Evolutionary conservation across 2,329 filamentous ascomycete species (phyloP).

Genomic region (Exophiala lecanii-corni): DNA sequence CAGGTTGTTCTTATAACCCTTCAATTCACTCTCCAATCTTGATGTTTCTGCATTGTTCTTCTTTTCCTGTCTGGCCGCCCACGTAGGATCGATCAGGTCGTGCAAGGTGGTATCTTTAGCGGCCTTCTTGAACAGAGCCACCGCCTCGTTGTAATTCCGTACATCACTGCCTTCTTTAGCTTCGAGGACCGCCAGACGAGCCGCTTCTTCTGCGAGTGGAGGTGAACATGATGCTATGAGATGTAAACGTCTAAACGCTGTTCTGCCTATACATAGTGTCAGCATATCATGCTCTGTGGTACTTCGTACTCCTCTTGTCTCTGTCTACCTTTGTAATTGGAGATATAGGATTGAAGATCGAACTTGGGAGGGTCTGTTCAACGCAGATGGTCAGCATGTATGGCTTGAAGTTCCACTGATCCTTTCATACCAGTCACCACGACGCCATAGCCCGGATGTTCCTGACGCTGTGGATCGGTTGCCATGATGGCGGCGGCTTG

Average conservation of each 20-base stretch:
- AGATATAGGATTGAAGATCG: constrained; percentile 84
- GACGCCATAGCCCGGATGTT: constrained; percentile 14
- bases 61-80: constrained; percentile 66
- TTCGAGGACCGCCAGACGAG: constrained; percentile 70
- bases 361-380: constrained; percentile 71
- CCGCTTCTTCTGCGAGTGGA: constrained; percentile 70
- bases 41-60: constrained; percentile 65
- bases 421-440: constrained; percentile 16
- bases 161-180: constrained; percentile 74
- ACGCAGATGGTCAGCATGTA: constrained; percentile 3
- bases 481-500: constrained; percentile 11
- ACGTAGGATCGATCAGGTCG: constrained; percentile 62
- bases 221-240: constrained; percentile 76
- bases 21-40: constrained; percentile 78
- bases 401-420: neutral
- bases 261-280: constrained; percentile 57
- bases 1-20: constrained; percentile 91
- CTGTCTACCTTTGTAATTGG: constrained; percentile 72
- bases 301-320: neutral
- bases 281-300: too few species aligned
- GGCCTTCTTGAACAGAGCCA: constrained; percentile 55
- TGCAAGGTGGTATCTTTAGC: constrained; percentile 65
- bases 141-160: constrained; percentile 63
- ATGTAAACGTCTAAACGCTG: constrained; percentile 73
- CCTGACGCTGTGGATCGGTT: constrained; percentile 6